Evolutionary conservation across 2,329 filamentous ascomycete genomes (phyloP), one percentile per base, ranked within the genome.

Genomic region (Conoideocrella luteorostrata): DNA sequence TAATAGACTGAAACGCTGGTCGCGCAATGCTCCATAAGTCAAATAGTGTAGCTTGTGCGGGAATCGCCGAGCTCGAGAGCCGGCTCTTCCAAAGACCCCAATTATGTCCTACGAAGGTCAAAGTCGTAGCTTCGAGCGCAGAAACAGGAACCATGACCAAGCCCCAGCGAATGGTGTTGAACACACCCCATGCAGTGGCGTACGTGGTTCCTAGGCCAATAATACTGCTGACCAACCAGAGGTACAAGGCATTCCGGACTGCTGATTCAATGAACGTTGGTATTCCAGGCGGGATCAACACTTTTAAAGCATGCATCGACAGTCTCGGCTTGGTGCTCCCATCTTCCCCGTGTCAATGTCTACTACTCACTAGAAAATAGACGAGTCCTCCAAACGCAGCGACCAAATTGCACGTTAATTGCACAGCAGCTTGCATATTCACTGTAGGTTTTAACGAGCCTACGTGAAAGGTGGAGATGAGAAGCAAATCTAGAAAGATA

Each of bases 111-210:
- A 85, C 69, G 53, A 86, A 87, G 0, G 79, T 69, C 0, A 84
- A 63, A 0, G 79, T 70, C 0, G 82, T 82, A 2, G 77, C 77
- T 58, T 88, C 82, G 1, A 87, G 65, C 0, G 82, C 72, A 47
- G 79, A 74, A 0, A 88, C 79, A 0, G 83, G 83, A 0, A 87
- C 81, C 83, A 88, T 88, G 23, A 88, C 66, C 1, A 88, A 65
- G 0, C 83, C 84, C 83, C 83, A 87, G 12, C 82, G 72, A 33
- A 88, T 87, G 0, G 82, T 87, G 44, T 76, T 84, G 64, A 88
- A 88, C 9, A 87, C 68, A 2, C 82, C 79, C 83, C 82, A 88
- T 1, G 83, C 81, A 0, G 82, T 87, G 0, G 82, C 78, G 57
- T 88, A 88, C 6, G 77, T 72, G 0, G 66, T 61, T 0, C 82